Evolutionary conservation across 768 basidiomycete genomes (phyloP), one percentile per base, ranked within the genome.

Genomic region (Serendipita sp.): DNA sequence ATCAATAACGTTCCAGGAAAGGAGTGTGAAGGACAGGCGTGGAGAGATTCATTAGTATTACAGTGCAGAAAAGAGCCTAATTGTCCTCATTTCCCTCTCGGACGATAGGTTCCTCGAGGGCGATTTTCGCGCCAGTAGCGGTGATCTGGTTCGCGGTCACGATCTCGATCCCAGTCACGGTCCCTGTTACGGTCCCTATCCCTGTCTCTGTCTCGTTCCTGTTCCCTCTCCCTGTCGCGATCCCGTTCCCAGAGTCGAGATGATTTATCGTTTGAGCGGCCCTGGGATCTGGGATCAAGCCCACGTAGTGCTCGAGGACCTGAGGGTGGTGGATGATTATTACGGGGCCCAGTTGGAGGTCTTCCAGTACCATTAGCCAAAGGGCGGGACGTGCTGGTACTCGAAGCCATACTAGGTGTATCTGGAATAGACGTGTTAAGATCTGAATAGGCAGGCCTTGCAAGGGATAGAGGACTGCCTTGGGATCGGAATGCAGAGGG

Each of bases 271-370:
- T 5, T 8, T 8, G 48, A 32, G 10, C 56, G 36, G 28, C 34
- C 28, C 23, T 4, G 30, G 8, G n/a, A 4, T 60, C 56, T 23
- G 35, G 56, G 56, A 60, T 60, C 56, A n/a, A 60, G 36, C 8
- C 56, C 56, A 5, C 56, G 56, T 28, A 60, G 56, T 11, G 56
- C 56, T 4, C 56, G 56, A n/a, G 56, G 56, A 36, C 56, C 56
- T 11, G 56, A 60, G 8, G 56, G 56, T 60, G 56, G 56, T 23
- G 56, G 56, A 8, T 4, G 30, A 60, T 60, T 36, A 38, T 10
- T 60, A 23, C 56, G 23, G 35, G 56, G 56, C 4, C 28, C 28
- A 30, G 36, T 28, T 5, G 56, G 56, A 60, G 28, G 56, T 34
- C 28, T 8, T 11, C 16, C 16, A 4, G 56, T 34, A 30, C 30